A percentile compares a stretch with the other conserved stretches of the same genome.
These are phyloP conservation scores for Syzygium malaccense DNA, from an alignment of 441 rosid species.

Conservation along the genomic window DNA sequence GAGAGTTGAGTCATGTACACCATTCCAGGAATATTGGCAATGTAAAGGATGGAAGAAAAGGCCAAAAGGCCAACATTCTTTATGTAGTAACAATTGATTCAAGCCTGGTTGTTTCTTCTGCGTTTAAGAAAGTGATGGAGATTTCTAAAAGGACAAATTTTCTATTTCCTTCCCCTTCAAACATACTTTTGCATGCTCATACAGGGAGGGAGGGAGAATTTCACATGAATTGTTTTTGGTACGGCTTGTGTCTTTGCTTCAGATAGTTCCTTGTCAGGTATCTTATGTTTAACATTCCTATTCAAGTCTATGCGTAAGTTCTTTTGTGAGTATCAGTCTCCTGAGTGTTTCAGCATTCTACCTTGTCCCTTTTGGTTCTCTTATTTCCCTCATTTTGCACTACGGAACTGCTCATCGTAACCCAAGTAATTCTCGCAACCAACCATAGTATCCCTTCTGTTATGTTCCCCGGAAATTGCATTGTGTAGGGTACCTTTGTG, in stretches of 20 bases:
- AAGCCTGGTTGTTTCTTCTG: neutral
- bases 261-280: neutral
- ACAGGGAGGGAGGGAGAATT: neutral
- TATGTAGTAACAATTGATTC: neutral
- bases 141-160: neutral
- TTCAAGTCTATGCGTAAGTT: neutral
- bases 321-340: neutral
- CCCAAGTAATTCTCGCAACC: neutral
- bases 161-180: neutral
- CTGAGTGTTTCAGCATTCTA: neutral
- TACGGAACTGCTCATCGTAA: neutral
- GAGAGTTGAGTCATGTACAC: neutral
- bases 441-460: neutral
- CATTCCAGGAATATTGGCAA: neutral
- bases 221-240: neutral
- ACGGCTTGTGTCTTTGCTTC: neutral
- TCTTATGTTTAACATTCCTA: neutral
- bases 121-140: neutral
- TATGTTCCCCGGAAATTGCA: neutral
- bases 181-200: neutral
- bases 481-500: neutral
- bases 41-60: neutral
- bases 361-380: neutral
- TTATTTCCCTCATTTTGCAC: neutral
- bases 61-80: neutral